These are phyloP conservation scores for Sequoiadendron giganteum DNA, from an alignment of 75 land plant species.

Conservation along the genomic window DNA sequence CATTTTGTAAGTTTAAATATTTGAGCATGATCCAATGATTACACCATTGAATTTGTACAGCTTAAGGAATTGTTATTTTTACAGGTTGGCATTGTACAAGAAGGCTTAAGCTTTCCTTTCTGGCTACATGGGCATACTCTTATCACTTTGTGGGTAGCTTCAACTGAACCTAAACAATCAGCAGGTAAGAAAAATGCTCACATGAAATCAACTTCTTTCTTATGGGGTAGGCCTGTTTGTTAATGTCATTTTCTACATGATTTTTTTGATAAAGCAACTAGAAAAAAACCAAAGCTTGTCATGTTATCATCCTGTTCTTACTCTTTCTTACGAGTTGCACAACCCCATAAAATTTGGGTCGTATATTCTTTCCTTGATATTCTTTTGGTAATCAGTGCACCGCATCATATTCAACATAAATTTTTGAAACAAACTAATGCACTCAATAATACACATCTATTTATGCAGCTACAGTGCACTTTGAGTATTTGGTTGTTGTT, in stretches of 20 bases:
- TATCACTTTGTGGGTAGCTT: conserved; percentile 65
- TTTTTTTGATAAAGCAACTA: not conserved
- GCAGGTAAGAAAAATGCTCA: conserved; percentile 49
- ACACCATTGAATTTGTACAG: not conserved
- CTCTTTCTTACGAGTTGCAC: not conserved
- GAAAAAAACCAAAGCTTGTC: not conserved
- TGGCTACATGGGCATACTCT: conserved; percentile 80
- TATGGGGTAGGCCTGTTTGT: not conserved
- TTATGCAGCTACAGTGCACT: not conserved
- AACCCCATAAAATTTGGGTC: not conserved
- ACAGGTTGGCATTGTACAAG: conserved; percentile 89
- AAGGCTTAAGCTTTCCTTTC: conserved; percentile 85
- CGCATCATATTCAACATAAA: not conserved
- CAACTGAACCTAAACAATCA: conserved; percentile 62
- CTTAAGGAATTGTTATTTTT: not conserved
- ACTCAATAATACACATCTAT: not conserved
- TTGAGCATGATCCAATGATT: not conserved
- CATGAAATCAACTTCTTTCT: not conserved
- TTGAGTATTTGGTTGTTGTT: not conserved
- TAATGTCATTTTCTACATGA: not conserved
- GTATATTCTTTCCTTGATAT: not conserved
- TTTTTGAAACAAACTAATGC: not conserved
- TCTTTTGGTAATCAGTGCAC: not conserved
- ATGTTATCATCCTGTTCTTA: not conserved
- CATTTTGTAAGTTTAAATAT: not conserved